phyloP scores from a whole-genome alignment of 1,284 basidiomycete genomes.

The Ustilago nuda region DNA sequence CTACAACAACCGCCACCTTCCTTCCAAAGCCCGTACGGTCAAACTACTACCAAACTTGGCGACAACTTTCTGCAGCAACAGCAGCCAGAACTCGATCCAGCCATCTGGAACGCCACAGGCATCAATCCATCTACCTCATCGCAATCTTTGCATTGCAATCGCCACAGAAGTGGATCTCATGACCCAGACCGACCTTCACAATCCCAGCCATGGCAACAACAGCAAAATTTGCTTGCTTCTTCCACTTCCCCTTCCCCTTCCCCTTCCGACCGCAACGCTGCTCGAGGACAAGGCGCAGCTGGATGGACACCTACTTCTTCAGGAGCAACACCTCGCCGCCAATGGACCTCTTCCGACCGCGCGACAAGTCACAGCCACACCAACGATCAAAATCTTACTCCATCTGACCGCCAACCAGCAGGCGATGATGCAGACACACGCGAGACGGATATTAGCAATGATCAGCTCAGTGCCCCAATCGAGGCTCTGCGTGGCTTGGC shows the following conservation, averaged over 20 bases:
- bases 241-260: conserved; percentile 10
- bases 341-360: conserved; percentile 36
- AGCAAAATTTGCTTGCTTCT: conserved; percentile 14
- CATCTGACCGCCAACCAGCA: conserved; percentile 20
- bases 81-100: conserved; percentile 12
- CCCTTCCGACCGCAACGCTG: conserved; percentile 8
- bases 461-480: conserved; percentile 78
- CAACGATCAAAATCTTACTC: conserved; percentile 26
- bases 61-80: conserved; percentile 23
- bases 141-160: conserved; percentile 5
- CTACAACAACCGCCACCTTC: conserved; percentile 28
- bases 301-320: conserved; percentile 30
- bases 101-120: conserved; percentile 17
- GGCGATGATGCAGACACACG: conserved; percentile 25
- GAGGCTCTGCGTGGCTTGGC: conserved; percentile 91
- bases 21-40: conserved; percentile 26
- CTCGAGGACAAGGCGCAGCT: conserved; percentile 5
- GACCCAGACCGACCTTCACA: conserved; percentile 13
- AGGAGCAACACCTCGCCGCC: conserved; percentile 13
- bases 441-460: conserved; percentile 52
- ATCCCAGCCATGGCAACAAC: conserved; percentile 20
- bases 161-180: conserved; percentile 13
- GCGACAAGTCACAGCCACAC: conserved; percentile 29
- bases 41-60: conserved; percentile 16
- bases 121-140: conserved; percentile 15